phyloP scores from a whole-genome alignment of 2,329 filamentous ascomycete genomes.

The Trichoderma arundinaceum region DNA sequence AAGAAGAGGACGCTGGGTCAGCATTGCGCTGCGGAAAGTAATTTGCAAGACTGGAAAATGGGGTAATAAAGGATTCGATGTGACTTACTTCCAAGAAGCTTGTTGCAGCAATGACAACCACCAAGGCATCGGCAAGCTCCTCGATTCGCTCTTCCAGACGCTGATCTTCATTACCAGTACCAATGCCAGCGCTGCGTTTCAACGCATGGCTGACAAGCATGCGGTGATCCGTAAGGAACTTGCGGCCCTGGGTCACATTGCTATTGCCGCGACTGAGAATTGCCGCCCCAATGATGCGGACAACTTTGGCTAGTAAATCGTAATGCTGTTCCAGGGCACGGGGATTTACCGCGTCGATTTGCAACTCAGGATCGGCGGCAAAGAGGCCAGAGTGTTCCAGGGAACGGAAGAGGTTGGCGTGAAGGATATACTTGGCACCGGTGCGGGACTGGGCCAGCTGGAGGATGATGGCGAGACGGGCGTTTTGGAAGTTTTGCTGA shows the following conservation, averaged over 20 bases:
- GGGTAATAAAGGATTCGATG: neutral
- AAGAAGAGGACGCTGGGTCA: neutral
- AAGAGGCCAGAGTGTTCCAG: constrained; percentile 86
- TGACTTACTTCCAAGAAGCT: constrained; percentile 81
- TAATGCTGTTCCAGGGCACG: constrained; percentile 82
- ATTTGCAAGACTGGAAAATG: neutral
- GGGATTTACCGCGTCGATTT: constrained; percentile 74
- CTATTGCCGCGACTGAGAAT: constrained; percentile 82
- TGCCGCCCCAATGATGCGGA: constrained; percentile 81
- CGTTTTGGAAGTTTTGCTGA: constrained; percentile 63
- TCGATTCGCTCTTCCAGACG: constrained; percentile 66
- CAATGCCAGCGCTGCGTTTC: constrained; percentile 85
- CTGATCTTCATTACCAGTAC: constrained; percentile 50
- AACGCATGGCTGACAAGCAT: constrained; percentile 86
- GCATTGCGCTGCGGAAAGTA: neutral
- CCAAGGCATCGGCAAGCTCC: constrained; percentile 83
- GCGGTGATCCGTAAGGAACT: constrained; percentile 82
- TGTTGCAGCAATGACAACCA: constrained; percentile 80
- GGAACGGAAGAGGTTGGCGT: constrained; percentile 83
- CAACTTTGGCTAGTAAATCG: constrained; percentile 76
- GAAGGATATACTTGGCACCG: constrained; percentile 87
- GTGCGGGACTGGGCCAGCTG: constrained; percentile 81
- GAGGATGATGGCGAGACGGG: constrained; percentile 80
- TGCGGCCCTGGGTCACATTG: constrained; percentile 78
- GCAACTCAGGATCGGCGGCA: constrained; percentile 87